These are phyloP conservation scores for Drechslera avenae DNA, from an alignment of 2,329 filamentous ascomycete genomes.

Conservation along the genomic window DNA sequence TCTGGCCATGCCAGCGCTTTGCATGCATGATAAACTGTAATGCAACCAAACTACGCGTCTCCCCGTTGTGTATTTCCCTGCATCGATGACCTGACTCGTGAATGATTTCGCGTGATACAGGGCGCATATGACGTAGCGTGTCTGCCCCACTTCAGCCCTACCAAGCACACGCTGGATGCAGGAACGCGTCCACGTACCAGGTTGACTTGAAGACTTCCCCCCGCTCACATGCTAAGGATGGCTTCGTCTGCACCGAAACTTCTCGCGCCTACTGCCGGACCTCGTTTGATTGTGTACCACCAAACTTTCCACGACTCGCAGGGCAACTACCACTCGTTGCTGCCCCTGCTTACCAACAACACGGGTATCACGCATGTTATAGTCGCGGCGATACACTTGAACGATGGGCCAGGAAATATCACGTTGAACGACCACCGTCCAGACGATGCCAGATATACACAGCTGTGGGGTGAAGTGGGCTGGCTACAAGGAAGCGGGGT, in stretches of 20 bases:
- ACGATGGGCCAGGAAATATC: conserved; percentile 67
- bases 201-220: neutral
- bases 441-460: conserved; percentile 67
- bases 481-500: conserved; percentile 74
- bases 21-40: conserved; percentile 6
- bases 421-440: conserved; percentile 82
- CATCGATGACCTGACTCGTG: neutral
- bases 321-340: conserved; percentile 63
- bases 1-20: conserved; percentile 18
- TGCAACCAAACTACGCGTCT: neutral
- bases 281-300: conserved; percentile 63
- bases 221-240: conserved; percentile 28
- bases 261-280: conserved; percentile 45
- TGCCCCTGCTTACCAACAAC: conserved; percentile 64
- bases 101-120: conserved; percentile 17
- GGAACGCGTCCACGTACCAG: conserved; percentile 18
- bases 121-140: conserved; percentile 27
- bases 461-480: conserved; percentile 78
- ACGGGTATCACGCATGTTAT: conserved; percentile 80
- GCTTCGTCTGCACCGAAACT: conserved; percentile 37
- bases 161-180: conserved; percentile 6
- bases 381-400: conserved; percentile 84
- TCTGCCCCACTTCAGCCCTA: conserved; percentile 41
- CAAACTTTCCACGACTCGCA: conserved; percentile 66
- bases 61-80: conserved; percentile 1